Base-by-base conservation (phyloP, 1,284 basidiomycete genomes). In the Ganoderma meredithae region DNA sequence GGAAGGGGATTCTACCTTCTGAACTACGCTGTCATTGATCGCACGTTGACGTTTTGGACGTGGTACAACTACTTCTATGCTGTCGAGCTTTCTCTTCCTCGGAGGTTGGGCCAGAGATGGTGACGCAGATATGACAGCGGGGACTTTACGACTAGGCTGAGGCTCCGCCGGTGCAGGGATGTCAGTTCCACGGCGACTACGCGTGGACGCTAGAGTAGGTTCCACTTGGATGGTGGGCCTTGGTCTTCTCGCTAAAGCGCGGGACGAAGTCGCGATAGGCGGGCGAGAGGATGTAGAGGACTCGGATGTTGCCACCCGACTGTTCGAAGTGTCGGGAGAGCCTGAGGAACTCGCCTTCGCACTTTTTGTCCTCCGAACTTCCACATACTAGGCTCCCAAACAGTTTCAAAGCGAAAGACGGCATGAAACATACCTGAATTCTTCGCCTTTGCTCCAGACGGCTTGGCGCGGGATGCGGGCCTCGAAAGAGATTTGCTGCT, bases 1-100 rank as follows among this genome's bases (percentile, higher is more conserved):
- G 27, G 59, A 27, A 5, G 44, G 56, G 27, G 41, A 17, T 17
- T 66, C 58, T 4, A 62, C 58, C 10, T 70, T 61, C 25, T 65
- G 22, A 33, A n/a, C 27, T 12, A 31, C 60, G 43, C n/a, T 43
- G 33, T 17, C 12, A 25, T 13, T 17, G 43, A 22, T 39, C 10
- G 22, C 13, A 13, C 40, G 58, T n/a, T 27, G 58, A 6, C 58
- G 58, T 40, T 60, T 60, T 7, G 39, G n/a, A 12, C 5, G 40
- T 15, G 58, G 22, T 7, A 41, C 25, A 27, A 41, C 36, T 41
- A 41, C 58, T 39, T 41, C 58, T 10, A 41, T 12, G 6, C 10
- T 17, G n/a, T 40, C 58, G n/a, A 6, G 22, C 40, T 60, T 60
- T 8, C 58, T 40, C 39, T 60, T 60, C 40, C 58, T 60, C 15